Conservation (phyloP, 2,329 filamentous ascomycete species). For the Pestalotiopsis sp. region DNA sequence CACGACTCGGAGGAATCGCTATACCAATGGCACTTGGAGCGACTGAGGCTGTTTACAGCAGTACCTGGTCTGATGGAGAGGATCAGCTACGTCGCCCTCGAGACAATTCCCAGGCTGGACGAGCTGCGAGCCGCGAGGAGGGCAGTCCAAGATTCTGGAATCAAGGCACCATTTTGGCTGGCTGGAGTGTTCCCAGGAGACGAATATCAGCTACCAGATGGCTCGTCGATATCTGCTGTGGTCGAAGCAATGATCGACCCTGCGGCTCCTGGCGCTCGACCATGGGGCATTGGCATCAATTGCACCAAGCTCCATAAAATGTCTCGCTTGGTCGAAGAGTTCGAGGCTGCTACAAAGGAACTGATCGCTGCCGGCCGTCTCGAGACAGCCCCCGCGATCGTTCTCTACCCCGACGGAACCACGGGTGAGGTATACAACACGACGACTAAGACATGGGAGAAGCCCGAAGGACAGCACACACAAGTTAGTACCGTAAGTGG, state of each 20-base stretch:
- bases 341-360: conserved; percentile 48
- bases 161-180: conserved; percentile 56
- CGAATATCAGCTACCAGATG: conserved; percentile 56
- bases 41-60: conserved; percentile 52
- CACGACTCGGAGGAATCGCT: conserved; percentile 48
- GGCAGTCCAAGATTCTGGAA: conserved; percentile 28
- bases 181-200: conserved; percentile 63
- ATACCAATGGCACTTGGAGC: conserved; percentile 57
- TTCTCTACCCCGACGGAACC: conserved; percentile 71
- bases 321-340: conserved; percentile 53
- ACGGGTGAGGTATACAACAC: conserved; percentile 70
- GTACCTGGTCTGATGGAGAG: conserved; percentile 39
- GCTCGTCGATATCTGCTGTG: conserved; percentile 45
- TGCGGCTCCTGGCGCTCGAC: conserved; percentile 29
- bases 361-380: conserved; percentile 36
- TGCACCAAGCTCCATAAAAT: conserved; percentile 69
- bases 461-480: conserved; percentile 30
- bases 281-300: conserved; percentile 69
- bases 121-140: conserved; percentile 60
- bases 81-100: conserved; percentile 60
- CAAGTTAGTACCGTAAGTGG: neutral
- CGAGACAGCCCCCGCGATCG: conserved; percentile 50
- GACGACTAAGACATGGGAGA: conserved; percentile 60
- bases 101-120: conserved; percentile 65
- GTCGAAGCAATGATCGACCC: conserved; percentile 30